Conservation (phyloP, 176 grass and related monocot genomes). For the Zea mays region Zm-B73-REFERENCE-NAM-5.0 NC_050099.1:171957001-171957500, state of each 20-base stretch:
- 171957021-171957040: neutral
- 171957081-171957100: neutral
- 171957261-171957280: neutral
- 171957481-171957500: neutral
- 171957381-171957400: no score
- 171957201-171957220: slow-evolving; percentile 15
- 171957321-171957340: no score
- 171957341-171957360: no score
- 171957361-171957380: no score
- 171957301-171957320: neutral
- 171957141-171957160: neutral
- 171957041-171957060: slow-evolving; percentile 36
- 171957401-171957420: neutral
- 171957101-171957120: neutral
- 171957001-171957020: neutral
- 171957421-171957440: neutral
- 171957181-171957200: neutral
- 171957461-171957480: slow-evolving; percentile 26
- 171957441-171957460: neutral
- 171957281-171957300: slow-evolving; percentile 28
- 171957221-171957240: neutral
- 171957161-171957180: slow-evolving; percentile 3
- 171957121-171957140: slow-evolving; percentile 1
- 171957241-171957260: slow-evolving; percentile 19
- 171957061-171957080: slow-evolving; percentile 20